Conservation (phyloP, 805 yeast genomes). For the Grigorovia jiainica region DNA sequence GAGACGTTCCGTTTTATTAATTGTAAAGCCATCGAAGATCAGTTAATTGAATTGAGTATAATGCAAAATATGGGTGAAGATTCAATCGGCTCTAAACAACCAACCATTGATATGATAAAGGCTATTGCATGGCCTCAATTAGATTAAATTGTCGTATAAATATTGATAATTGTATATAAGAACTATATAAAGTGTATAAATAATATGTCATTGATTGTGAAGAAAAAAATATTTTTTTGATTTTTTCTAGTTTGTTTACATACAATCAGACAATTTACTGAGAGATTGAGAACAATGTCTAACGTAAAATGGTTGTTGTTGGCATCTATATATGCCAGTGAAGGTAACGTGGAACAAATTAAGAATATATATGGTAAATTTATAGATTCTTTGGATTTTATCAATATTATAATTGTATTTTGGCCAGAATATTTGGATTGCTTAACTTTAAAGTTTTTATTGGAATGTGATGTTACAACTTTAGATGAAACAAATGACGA, state of each 20-base stretch:
- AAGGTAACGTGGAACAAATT: conserved; percentile 12
- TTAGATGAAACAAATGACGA: conserved; percentile 15
- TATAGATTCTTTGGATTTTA: conserved; percentile 10
- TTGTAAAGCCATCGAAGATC: neutral
- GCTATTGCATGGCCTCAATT: neutral
- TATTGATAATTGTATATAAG: too few relatives aligned
- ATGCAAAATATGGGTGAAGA: neutral
- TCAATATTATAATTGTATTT: conserved; percentile 17
- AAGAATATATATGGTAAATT: conserved; percentile 3
- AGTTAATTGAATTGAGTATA: neutral
- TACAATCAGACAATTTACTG: too few relatives aligned
- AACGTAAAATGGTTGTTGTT: conserved; percentile 19
- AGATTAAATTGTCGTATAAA: too few relatives aligned
- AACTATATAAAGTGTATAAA: too few relatives aligned
- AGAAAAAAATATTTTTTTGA: too few relatives aligned
- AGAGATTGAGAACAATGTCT: conserved; percentile 5
- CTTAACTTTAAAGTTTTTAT: conserved; percentile 9
- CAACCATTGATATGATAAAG: neutral
- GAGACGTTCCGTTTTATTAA: neutral
- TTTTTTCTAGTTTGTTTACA: too few relatives aligned
- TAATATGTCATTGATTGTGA: too few relatives aligned
- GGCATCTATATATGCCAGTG: conserved; percentile 18
- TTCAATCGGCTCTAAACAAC: neutral
- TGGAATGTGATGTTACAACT: conserved; percentile 6
- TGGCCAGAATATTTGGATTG: conserved; percentile 28